These are phyloP conservation scores for Dioscorea dumetorum DNA, from an alignment of 106 monocot species.

Conservation along the genomic window DNA sequence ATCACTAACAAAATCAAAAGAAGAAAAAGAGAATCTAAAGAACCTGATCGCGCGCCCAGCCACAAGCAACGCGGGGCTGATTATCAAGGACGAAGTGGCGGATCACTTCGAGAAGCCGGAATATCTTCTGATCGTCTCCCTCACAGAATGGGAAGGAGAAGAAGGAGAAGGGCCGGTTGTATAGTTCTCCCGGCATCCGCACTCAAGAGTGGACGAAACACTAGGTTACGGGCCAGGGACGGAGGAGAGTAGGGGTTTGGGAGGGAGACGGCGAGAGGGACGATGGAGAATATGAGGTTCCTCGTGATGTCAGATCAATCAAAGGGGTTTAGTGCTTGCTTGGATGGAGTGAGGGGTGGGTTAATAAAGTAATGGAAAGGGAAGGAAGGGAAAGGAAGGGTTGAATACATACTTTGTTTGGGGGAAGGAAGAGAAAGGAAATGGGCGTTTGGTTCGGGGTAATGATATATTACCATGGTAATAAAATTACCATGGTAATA, in stretches of 20 bases:
- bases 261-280: constrained; percentile 2
- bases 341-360: no score
- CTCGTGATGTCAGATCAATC: no score
- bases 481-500: no score
- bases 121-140: constrained; percentile 59
- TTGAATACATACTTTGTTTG: no score
- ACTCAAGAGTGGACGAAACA: constrained; percentile 15
- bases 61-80: constrained; percentile 84
- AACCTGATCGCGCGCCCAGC: constrained; percentile 97
- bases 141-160: constrained; percentile 21
- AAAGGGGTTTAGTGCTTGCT: no score
- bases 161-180: background rate
- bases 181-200: background rate
- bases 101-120: constrained; percentile 62
- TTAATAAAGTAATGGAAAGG: no score
- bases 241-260: background rate
- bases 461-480: no score
- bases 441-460: no score
- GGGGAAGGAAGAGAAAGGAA: no score
- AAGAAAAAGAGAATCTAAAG: background rate
- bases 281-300: no score
- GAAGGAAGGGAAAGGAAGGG: no score
- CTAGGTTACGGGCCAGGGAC: constrained; percentile 10
- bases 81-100: constrained; percentile 57
- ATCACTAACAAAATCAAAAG: background rate